Base-by-base conservation (phyloP, 2,329 filamentous ascomycete genomes). In the Fusarium verticillioides region DNA sequence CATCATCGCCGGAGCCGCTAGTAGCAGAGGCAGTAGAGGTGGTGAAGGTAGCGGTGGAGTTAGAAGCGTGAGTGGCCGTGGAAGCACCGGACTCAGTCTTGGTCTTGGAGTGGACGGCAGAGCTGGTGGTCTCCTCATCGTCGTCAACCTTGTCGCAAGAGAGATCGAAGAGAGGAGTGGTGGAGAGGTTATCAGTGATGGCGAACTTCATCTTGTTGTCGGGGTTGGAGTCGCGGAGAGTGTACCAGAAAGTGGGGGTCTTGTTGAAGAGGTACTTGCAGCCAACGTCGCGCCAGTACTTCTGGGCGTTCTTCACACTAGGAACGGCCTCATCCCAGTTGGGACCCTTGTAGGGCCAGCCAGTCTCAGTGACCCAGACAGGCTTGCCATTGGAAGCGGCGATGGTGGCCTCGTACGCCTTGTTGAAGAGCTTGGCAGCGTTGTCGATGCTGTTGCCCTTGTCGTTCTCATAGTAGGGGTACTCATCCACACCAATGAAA, bases 401-500 rank as follows among this genome's bases (percentile, higher is more conserved):
- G 57, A 82, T 52, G 70, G 84, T 83, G 58, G 83, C 82, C 52
- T 85, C 76, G 77, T 82, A 87, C 47, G 86, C 86, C 63, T 77
- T 78, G 79, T 86, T 83, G 83, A 92, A 92, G 60, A 90, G 85
- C 61, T 82, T 79, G 69, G 82, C 84, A 12, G 87, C 84, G 77
- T 89, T 86, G 62, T 87, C 84, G 77, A 92, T 90, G 76, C 76
- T 70, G 82, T 90, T 90, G 79, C 82, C 82, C 81, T 87, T 85
- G 77, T 80, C 85, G 78, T 83, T 85, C 83, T 92, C 87, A 83
- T 89, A 92, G 85, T 91, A 92, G 36, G 90, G 90, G 80, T 91
- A 92, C 78, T 89, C 89, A 73, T 92, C 89, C 43, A 90, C 87
- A 54, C 90, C 90, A 64, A 92, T 79, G 81, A 88, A 92, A 83